A percentile compares a stretch with the other conserved stretches of the same genome.
Conservation (phyloP, 2,329 filamentous ascomycete genomes). For the Ceratocystis destructans region DNA sequence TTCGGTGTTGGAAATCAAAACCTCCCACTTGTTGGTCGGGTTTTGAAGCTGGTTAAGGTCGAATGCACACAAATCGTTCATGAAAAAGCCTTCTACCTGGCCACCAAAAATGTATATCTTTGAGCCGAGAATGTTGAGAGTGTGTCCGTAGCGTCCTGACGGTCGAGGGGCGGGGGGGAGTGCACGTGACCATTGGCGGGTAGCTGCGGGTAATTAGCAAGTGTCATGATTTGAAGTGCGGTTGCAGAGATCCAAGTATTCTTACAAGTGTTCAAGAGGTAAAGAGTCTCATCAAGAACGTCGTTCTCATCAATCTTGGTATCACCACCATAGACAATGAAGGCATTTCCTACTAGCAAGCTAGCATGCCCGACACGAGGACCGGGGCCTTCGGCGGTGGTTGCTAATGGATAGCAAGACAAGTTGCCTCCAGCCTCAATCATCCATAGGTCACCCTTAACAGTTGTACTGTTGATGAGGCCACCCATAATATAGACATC, state of each 20-base stretch:
- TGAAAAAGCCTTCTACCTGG: conserved; percentile 93
- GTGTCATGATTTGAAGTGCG: neutral
- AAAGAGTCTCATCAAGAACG: conserved; percentile 83
- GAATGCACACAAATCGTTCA: conserved; percentile 92
- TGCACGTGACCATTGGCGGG: conserved; percentile 93
- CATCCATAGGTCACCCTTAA: conserved; percentile 97
- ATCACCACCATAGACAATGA: conserved; percentile 97
- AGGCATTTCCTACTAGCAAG: conserved; percentile 90
- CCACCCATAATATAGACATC: conserved; percentile 97
- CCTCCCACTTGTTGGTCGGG: conserved; percentile 84
- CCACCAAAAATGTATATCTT: conserved; percentile 97
- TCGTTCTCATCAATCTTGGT: conserved; percentile 94
- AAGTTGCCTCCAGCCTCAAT: conserved; percentile 80
- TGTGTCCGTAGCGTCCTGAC: conserved; percentile 86
- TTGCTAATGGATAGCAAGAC: conserved; percentile 81
- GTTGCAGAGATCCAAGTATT: neutral
- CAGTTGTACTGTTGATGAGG: conserved; percentile 83
- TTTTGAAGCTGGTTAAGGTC: conserved; percentile 90
- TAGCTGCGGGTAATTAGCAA: conserved; percentile 44
- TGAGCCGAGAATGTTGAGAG: conserved; percentile 87
- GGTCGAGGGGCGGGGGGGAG: conserved; percentile 76
- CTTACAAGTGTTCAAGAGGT: conserved; percentile 94
- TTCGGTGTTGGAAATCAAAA: conserved; percentile 46
- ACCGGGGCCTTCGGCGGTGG: conserved; percentile 84
- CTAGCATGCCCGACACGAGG: conserved; percentile 90